Conservation (phyloP, 106 monocot species). For the Acorus gramineus region DNA sequence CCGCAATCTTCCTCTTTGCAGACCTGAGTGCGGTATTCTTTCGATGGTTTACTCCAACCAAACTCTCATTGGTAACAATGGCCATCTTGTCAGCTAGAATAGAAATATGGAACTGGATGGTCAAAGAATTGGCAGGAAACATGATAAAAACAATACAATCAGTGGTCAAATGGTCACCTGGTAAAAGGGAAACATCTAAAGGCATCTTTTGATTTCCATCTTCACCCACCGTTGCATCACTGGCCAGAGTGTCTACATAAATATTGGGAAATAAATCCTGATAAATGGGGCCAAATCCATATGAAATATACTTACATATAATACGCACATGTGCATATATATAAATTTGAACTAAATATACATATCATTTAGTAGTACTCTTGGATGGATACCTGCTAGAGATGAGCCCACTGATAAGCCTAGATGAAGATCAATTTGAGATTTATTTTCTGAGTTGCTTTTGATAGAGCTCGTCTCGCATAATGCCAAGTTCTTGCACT, state of each 20-base stretch:
- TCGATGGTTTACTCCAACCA: background rate
- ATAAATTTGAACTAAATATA: too few species aligned
- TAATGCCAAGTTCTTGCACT: background rate
- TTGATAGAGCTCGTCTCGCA: background rate
- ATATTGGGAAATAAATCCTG: background rate
- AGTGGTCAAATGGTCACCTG: too few species aligned
- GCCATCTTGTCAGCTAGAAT: slow-evolving; percentile 16
- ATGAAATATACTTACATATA: too few species aligned
- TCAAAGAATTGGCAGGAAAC: background rate
- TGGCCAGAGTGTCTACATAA: background rate
- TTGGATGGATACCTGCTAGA: slow-evolving; percentile 5
- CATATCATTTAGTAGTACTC: too few species aligned
- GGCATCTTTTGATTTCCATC: background rate
- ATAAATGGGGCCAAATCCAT: too few species aligned
- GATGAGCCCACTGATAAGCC: slow-evolving; percentile 1
- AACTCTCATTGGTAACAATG: background rate
- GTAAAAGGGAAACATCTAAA: too few species aligned
- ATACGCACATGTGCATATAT: too few species aligned
- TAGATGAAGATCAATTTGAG: slow-evolving; percentile 1
- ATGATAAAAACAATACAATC: background rate
- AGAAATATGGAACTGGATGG: background rate
- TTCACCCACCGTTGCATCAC: background rate
- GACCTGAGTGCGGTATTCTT: slow-evolving; percentile 7
- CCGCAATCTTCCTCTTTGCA: slow-evolving; percentile 1
- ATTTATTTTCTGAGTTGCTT: slow-evolving; percentile 4